These are phyloP conservation scores for Geotrichum macrosporum DNA, from an alignment of 1,139 yeast species.

Conservation along the genomic window DNA sequence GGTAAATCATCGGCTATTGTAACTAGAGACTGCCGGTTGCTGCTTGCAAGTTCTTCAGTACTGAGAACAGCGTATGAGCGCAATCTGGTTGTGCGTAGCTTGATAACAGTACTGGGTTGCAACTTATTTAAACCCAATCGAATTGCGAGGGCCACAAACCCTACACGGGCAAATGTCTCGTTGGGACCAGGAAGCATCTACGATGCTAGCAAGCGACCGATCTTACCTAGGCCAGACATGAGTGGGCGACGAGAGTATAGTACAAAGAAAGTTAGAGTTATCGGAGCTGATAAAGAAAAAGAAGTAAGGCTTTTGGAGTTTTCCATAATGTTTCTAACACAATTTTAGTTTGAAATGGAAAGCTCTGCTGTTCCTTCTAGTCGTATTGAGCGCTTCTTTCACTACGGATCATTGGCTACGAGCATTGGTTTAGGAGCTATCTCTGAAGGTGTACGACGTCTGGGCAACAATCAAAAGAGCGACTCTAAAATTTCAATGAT, in stretches of 20 bases:
- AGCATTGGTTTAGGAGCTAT: constrained; percentile 86
- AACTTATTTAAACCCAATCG: background rate
- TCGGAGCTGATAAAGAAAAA: constrained; percentile 6
- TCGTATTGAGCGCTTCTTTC: constrained; percentile 79
- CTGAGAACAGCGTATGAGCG: constrained; percentile 14
- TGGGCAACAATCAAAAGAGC: constrained; percentile 38
- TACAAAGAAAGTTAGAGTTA: background rate
- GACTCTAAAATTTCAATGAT: constrained; percentile 51
- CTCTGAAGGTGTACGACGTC: constrained; percentile 67
- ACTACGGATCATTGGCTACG: constrained; percentile 90
- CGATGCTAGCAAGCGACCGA: constrained; percentile 11
- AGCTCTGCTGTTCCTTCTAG: constrained; percentile 78
- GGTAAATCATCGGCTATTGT: constrained; percentile 4
- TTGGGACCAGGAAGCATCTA: constrained; percentile 12
- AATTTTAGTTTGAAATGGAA: constrained; percentile 46
- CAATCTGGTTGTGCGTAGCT: background rate
- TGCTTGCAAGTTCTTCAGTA: constrained; percentile 12
- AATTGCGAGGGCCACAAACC: background rate
- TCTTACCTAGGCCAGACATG: background rate
- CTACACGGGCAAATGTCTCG: background rate
- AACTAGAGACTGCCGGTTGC: constrained; percentile 6
- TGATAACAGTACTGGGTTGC: constrained; percentile 8
- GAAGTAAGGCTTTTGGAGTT: constrained; percentile 6
- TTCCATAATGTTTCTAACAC: background rate
- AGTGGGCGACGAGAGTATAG: constrained; percentile 16